Evolutionary conservation across 1,139 yeast species (phyloP), one percentile per base, ranked within the genome.

Genomic region (Nakaseomyces uthaithaninus): DNA sequence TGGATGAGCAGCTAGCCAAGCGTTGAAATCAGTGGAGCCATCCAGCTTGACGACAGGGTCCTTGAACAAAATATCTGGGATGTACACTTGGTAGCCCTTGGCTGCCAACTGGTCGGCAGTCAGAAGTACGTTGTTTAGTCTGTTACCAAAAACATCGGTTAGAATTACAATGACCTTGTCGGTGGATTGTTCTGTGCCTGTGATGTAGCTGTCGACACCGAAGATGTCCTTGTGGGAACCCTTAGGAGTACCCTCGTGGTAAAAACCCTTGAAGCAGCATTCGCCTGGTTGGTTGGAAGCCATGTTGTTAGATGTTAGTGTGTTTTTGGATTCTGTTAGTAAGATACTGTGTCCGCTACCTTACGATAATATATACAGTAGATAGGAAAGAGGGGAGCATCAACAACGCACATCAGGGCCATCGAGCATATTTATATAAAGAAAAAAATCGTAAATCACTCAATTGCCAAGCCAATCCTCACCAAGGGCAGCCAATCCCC

Each of bases 61-160:
- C 27, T 74, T 76, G 24, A 71, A 58, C 49, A 84, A 69, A 45
- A 84, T 69, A 58, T 86, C 95, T 11, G 94, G 94, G 34, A 81
- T 64, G 42, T 80, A 65, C 0, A 82, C 91, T 33, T 69, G 71
- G 64, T 71, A 83, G 20, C 80, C 80, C n/a, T 72, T 71, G 37
- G 63, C 62, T 37, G 91, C 81, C 44, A 80, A 69, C 42, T 72
- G 68, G 59, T 86, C 95, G 22, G 95, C 95, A 47, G 82, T 55
- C 28, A 67, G 46, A 27, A 52, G 63, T 23, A 64, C 65, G 60
- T 86, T 86, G 57, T 65, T 65, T 54, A 69, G 69, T 37, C 65
- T 63, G 57, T 72, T 63, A 36, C 95, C 95, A 48, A 59, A 74
- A 41, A 86, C 65, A 57, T 87, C 95, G 38, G 93, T 72, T 33